phyloP scores from a whole-genome alignment of 352 stramenopile genomes.

The Pythium chondricola region DNA sequence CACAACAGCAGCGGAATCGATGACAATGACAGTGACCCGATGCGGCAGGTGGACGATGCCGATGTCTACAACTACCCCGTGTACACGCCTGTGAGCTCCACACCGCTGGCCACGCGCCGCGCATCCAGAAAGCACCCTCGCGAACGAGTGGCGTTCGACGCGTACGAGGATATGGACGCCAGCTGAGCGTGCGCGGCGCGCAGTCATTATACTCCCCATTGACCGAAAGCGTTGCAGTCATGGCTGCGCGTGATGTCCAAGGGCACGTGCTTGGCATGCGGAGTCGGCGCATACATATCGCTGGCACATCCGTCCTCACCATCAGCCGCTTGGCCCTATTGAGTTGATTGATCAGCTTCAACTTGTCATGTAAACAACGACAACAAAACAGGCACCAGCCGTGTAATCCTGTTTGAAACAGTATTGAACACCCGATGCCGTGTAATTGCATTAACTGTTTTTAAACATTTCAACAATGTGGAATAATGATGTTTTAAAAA shows the following conservation, averaged over 20 bases:
- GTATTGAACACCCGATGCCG: too few species aligned
- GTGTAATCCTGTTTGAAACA: constrained; percentile 2
- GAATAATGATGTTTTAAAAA: constrained; percentile 1
- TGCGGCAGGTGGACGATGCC: constrained; percentile 16
- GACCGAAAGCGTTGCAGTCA: too few species aligned
- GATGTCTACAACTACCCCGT: constrained; percentile 59
- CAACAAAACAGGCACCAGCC: not conserved
- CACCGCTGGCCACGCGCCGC: constrained; percentile 26
- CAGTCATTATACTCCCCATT: too few species aligned
- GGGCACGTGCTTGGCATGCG: too few species aligned
- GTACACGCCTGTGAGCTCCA: constrained; percentile 25
- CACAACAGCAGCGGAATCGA: not conserved
- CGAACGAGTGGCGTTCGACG: constrained; percentile 26
- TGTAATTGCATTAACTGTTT: too few species aligned
- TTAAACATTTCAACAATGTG: not conserved
- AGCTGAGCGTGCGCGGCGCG: too few species aligned
- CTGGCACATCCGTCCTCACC: too few species aligned
- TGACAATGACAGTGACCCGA: constrained; percentile 13
- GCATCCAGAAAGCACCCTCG: constrained; percentile 38
- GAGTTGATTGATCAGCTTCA: constrained; percentile 18
- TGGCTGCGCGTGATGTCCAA: too few species aligned
- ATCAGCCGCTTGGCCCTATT: too few species aligned
- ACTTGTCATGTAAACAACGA: constrained; percentile 20
- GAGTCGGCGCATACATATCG: too few species aligned
- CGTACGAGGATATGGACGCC: constrained; percentile 40